Evolutionary conservation across 805 yeast genomes (phyloP).

Genomic region (Wickerhamomyces bisporus): DNA sequence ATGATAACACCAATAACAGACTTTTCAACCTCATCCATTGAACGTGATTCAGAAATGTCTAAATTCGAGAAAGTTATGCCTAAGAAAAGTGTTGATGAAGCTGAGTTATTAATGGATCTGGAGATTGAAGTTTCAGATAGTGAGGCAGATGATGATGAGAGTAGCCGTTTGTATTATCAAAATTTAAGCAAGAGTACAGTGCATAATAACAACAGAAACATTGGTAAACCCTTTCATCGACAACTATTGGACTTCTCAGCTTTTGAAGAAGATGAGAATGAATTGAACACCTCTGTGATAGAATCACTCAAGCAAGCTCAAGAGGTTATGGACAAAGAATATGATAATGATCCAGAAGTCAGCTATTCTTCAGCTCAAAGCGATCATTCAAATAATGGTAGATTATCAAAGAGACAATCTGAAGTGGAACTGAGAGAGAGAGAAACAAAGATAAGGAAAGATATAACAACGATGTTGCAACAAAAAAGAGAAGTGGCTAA

Average conservation of each 20-base stretch:
- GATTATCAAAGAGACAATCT: neutral
- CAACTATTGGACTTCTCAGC: neutral
- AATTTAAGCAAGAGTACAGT: neutral
- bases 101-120: neutral
- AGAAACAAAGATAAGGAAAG: neutral
- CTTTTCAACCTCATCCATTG: no score
- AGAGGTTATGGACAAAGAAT: slow-evolving; percentile 15
- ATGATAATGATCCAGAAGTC: slow-evolving; percentile 10
- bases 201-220: neutral
- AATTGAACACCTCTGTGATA: slow-evolving; percentile 1
- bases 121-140: slow-evolving; percentile 5
- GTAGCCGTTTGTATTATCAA: neutral
- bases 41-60: no score
- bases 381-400: neutral
- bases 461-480: neutral
- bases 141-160: neutral
- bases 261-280: slow-evolving; percentile 11
- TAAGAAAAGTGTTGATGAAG: no score
- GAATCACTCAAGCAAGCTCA: slow-evolving; percentile 6
- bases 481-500: slow-evolving; percentile 3
- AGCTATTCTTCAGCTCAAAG: no score
- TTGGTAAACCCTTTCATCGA: neutral
- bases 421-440: neutral
- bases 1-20: no score
- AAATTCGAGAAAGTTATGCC: no score